Evolutionary conservation across 2,329 filamentous ascomycete species (phyloP), one percentile per base, ranked within the genome.

Genomic region (Trichophyton mentagrophytes): DNA sequence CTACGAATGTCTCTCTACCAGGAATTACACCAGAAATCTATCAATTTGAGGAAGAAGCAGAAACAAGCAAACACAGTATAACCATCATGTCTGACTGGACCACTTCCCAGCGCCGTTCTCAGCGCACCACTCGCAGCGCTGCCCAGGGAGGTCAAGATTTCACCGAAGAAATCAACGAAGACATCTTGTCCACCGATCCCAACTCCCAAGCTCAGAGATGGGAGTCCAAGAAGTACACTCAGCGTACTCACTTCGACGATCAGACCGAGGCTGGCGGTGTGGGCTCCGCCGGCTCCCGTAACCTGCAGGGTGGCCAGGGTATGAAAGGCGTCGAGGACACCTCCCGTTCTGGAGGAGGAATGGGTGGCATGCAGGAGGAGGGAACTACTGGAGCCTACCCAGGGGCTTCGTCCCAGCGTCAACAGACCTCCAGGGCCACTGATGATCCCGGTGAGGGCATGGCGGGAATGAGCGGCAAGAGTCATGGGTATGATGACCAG

Each of bases 61-160:
- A 27, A 51, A 51, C 20, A 51, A 25, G 13, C 20, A 51, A 27
- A 27, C 13, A 61, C 2, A 17, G 13, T 47, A 60, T n/a, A 38
- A 20, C n/a, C 25, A 55, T 20, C 51, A 64, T 64, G 63, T 60
- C 63, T 25, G 62, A 47, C 40, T 63, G 60, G 61, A 55, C 40
- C 27, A 20, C 60, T 8, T 25, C 49, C 55, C 47, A 53, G 20
- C 62, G 64, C 25, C 58, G 58, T 6, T 60, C 56, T n/a, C 61
- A 63, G 46, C 11, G 42, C 27, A 55, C 44, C 15, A 55, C 58
- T 8, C 58, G 47, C 9, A 53, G 30, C n/a, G 5, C 30, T 17
- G 40, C 40, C 30, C 57, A 59, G 44, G 33, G 40, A 13, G 57
- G 61, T 38, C 62, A 60, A 55, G 57, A 56, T 30, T 60, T 57